Evolutionary conservation across 2,329 filamentous ascomycete species (phyloP).

Genomic region (Penicillium hordei): DNA sequence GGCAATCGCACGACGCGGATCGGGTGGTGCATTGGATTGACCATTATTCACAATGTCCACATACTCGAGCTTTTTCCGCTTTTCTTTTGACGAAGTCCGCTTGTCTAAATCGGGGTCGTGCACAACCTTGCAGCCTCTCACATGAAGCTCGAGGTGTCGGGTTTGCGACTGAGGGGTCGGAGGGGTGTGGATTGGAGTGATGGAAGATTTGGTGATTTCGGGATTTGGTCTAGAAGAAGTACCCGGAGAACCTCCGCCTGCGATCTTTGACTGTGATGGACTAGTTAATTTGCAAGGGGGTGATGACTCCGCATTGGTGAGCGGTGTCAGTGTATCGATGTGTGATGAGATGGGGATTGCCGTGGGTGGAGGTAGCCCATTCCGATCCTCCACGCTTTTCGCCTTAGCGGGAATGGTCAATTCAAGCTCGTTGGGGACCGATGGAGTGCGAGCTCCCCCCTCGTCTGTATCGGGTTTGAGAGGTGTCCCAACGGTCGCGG

Average conservation of each 20-base stretch:
- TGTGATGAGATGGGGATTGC: constrained; percentile 57
- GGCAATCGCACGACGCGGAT: constrained; percentile 73
- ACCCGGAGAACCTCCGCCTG: constrained; percentile 32
- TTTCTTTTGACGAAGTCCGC: constrained; percentile 57
- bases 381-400: constrained; percentile 67
- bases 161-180: constrained; percentile 51
- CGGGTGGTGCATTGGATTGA: constrained; percentile 62
- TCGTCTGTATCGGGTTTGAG: constrained; percentile 15
- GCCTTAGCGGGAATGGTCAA: constrained; percentile 73
- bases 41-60: constrained; percentile 57
- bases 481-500: constrained; percentile 17
- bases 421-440: constrained; percentile 61
- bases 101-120: constrained; percentile 65
- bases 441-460: constrained; percentile 17
- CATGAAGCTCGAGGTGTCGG: constrained; percentile 49
- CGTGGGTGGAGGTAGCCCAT: constrained; percentile 51
- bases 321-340: constrained; percentile 59
- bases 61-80: constrained; percentile 54
- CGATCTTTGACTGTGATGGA: constrained; percentile 48
- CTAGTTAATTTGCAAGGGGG: constrained; percentile 58
- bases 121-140: constrained; percentile 58
- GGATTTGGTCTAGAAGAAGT: constrained; percentile 32
- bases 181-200: constrained; percentile 46
- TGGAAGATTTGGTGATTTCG: constrained; percentile 33
- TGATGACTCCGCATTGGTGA: constrained; percentile 66